Base-by-base conservation (phyloP, 2,329 filamentous ascomycete species). In the Phialophora tarda region DNA sequence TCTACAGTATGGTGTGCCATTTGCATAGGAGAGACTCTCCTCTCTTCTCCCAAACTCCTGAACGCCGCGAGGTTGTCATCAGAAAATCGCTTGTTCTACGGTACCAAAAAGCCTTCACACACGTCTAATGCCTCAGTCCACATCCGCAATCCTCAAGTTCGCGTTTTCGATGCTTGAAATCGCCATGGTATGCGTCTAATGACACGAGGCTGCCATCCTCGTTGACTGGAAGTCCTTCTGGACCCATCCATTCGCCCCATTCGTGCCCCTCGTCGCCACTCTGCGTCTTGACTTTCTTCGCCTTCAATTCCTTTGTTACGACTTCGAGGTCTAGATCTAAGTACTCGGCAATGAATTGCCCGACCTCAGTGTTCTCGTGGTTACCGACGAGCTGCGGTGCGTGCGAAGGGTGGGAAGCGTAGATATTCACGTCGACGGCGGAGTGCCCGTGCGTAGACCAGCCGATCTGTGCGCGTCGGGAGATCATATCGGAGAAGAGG, bases 361-460 rank as follows among this genome's bases (percentile, higher is more conserved):
- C 95, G 0, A 99, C 85, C 28, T 98, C 93, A 0, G 89, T 98
- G 76, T 99, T 99, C 82, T 99, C 95, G 62, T 96, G 89, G 77
- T 98, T 98, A 7, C 94, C 94, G 2, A 86, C 81, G 6, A 97
- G 83, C 14, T 84, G 82, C 51, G 86, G 84, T 0, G 89, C 86
- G 32, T 82, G 80, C 44, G 86, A 83, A 0, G 86, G 83, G 3
- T 91, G 88, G 0, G 91, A 93, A 60, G 91, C 90, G 80, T 98
- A 99, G 71, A 99, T 92, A 78, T 99, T 99, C 57, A 99, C 95
- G 76, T 99, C 95, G 7, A 95, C 93, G 59, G 90, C 95, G 23
- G 89, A 91, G 80, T 99, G 95, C 30, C 95, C 95, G 77, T 97
- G 94, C 0, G 93, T 97, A 70, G 87, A 89, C 95, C 95, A 99